Percentiles rank a stretch among this genome's conserved stretches.
phyloP scores from a whole-genome alignment of 805 yeast species.

The Lachancea thermotolerans region DNA sequence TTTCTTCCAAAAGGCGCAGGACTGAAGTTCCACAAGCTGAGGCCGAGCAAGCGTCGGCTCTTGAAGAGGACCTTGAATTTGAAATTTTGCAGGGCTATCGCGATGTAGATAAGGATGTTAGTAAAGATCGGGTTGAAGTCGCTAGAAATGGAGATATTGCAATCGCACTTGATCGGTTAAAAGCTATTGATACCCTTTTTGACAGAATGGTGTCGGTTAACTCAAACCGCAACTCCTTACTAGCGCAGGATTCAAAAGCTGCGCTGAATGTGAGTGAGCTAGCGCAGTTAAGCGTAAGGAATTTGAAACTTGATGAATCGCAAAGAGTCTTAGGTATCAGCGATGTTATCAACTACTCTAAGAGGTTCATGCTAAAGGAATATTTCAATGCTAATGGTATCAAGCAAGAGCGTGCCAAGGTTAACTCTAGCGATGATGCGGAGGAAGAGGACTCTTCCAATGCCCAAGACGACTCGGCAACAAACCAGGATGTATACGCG shows the following conservation, averaged over 20 bases:
- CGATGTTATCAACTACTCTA: conserved; percentile 39
- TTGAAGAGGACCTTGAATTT: conserved; percentile 17
- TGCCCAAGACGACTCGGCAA: conserved; percentile 20
- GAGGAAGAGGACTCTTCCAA: neutral
- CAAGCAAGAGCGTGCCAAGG: conserved; percentile 9
- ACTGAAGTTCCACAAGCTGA: neutral
- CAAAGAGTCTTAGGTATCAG: conserved; percentile 44
- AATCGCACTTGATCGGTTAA: conserved; percentile 40
- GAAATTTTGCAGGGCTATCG: conserved; percentile 31
- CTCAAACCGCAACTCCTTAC: conserved; percentile 33
- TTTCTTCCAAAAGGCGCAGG: neutral
- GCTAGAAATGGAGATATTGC: conserved; percentile 53
- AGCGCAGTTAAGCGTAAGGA: conserved; percentile 58
- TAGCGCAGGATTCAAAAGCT: conserved; percentile 62
- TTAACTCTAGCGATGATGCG: neutral
- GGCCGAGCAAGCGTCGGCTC: neutral
- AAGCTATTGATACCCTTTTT: conserved; percentile 42
- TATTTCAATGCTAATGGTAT: conserved; percentile 20
- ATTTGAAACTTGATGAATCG: conserved; percentile 50
- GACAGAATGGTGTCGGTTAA: conserved; percentile 35
- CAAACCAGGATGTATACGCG: conserved; percentile 18
- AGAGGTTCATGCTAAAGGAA: conserved; percentile 34
- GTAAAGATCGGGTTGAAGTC: conserved; percentile 41
- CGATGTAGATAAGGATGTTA: conserved; percentile 23
- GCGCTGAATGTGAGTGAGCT: conserved; percentile 52